These are phyloP conservation scores for Lachancea sp. DNA, from an alignment of 805 yeast species.

Conservation along the genomic window DNA sequence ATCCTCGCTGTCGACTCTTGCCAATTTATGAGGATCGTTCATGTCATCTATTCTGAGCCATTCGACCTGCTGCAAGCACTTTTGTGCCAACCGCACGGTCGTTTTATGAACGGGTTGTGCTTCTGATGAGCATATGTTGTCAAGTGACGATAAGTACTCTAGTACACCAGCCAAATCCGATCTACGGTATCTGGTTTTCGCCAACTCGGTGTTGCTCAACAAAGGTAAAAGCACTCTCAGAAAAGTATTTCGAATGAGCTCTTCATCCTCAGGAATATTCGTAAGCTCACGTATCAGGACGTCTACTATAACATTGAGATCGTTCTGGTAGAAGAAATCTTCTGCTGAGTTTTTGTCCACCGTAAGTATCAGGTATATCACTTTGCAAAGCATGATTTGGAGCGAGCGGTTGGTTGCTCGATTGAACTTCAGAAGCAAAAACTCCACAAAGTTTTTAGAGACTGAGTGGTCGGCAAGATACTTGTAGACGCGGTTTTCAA, in stretches of 20 bases:
- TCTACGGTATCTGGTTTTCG: conserved; percentile 50
- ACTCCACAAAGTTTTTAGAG: conserved; percentile 55
- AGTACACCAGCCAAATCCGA: conserved; percentile 48
- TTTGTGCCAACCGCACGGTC: conserved; percentile 38
- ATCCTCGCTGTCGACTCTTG: conserved; percentile 4
- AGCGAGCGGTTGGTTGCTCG: conserved; percentile 62
- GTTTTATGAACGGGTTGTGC: conserved; percentile 27
- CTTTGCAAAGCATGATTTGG: conserved; percentile 72
- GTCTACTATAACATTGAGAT: conserved; percentile 75
- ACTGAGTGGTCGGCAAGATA: conserved; percentile 40
- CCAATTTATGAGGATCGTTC: neutral
- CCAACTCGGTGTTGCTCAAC: conserved; percentile 57
- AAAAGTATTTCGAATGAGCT: conserved; percentile 58
- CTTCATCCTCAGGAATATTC: conserved; percentile 57
- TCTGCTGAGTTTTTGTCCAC: conserved; percentile 45
- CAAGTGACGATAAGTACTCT: conserved; percentile 35
- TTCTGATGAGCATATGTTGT: conserved; percentile 22
- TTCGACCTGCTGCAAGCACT: conserved; percentile 31
- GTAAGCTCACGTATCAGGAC: conserved; percentile 74
- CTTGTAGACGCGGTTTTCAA: conserved; percentile 49
- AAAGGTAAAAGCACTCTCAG: conserved; percentile 70
- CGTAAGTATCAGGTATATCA: conserved; percentile 68
- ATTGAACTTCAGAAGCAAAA: conserved; percentile 69
- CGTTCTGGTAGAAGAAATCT: conserved; percentile 74
- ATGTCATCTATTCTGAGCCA: conserved; percentile 26